Evolutionary conservation across 129 eudicot species (phyloP), one percentile per base, ranked within the genome.

Genomic region (Flaveria ramosissima): DNA sequence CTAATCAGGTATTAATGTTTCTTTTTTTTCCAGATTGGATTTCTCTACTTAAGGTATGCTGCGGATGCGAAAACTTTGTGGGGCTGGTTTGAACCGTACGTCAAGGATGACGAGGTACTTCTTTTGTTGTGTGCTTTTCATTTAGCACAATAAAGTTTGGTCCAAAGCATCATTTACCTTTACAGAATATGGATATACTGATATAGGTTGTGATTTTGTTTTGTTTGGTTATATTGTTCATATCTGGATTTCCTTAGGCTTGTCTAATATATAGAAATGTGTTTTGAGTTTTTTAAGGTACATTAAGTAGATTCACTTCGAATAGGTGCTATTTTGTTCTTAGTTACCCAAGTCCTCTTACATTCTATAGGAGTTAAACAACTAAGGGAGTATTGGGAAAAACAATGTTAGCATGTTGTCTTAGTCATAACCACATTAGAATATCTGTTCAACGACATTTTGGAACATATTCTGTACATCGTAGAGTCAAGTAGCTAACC

Each of bases 21-120:
- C 10, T 77, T 7, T 7, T 24, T 72, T 71, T 73, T 78, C 75
- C 93, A 94, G 98, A 70, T 94, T 82, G 98, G 98, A 60, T 94
- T 94, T 78, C 89, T 94, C 0, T 94, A 94, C 88, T 80, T 94
- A 70, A 84, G 98, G 79, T 91, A 91, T 89, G 96, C 93, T 78
- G 98, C 96, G 56, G 98, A 94, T 79, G 90, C 98, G 13, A 94
- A 94, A 79, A 87, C 93, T 9, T 82, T 94, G 75, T 94, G 98
- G 98, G 86, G 86, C 56, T 94, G 98, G 98, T 91, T 87, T 81
- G 98, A 94, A 78, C 96, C 93, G 26, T 94, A 91, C 77, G 65
- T 94, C 70, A 87, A 84, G 84, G 98, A 94, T 86, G 96, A 89
- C 7, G 98, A 94, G 98, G 97, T 94, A 94, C 56, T 81, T 36